Evolutionary conservation across 805 yeast genomes (phyloP), one percentile per base, ranked within the genome.

Genomic region (Kluyveromyces starmeri): DNA sequence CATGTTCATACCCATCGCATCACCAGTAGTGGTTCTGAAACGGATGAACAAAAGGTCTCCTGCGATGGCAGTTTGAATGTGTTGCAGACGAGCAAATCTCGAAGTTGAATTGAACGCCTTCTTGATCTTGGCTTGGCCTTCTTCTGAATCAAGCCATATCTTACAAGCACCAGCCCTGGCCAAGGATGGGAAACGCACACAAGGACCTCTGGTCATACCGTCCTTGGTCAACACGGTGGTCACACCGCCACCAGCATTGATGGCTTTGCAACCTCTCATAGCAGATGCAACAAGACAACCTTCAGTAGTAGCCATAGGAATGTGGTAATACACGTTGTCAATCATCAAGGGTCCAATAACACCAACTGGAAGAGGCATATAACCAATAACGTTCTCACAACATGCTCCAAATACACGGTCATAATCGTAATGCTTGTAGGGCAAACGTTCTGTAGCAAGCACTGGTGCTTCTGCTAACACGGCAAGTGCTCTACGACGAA

Each of bases 1-100:
- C 99, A 92, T 92, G 59, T 92, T 92, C 99, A 92, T 92, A 45
- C 99, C 99, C 99, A 92, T 92, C 13, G 99, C 99, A 67, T 92
- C 99, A 61, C 99, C 99, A 13, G 99, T 92, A 25, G 95, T 86
- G n/a, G 99, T 94, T 58, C 88, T 77, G 68, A 92, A 92, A 53
- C 99, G 77, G 48, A 92, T 80, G 52, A 74, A 92, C 49, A 92
- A 68, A 47, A 82, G 68, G 32, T 81, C 81, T 20, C 99, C 98
- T 12, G 99, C 98, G 59, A 89, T 67, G 3, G 97, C 94, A 12
- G 96, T 85, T 59, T 85, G 83, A 45, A 89, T 68, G 48, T 82
- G 82, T 60, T 83, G 95, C 51, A 92, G 72, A 53, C 96, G 77
- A 12, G 99, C 99, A 64, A 92, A 92, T 63, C 99, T 74, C 12